Base-by-base conservation (phyloP, 345 rosid species). In the Eutrema heterophyllum region DNA sequence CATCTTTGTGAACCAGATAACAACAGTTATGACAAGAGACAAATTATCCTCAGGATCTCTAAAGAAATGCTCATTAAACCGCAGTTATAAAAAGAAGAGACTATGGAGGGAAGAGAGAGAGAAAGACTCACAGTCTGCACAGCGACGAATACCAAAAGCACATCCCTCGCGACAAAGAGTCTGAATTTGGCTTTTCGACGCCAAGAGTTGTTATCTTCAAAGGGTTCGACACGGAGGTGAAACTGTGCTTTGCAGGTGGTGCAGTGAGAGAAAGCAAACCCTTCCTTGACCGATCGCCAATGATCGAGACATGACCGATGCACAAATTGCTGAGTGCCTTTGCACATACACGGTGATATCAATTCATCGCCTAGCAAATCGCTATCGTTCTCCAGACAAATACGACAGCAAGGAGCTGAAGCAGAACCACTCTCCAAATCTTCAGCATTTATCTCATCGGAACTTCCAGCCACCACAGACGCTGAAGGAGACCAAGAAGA, bases 321-420 rank as follows among this genome's bases (percentile, higher is more conserved):
- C 68, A 91, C 97, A 68, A 89, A 89, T 81, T 89, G 93, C 56
- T 91, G 97, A 18, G 97, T 91, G 70, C 95, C 97, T 84, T 94
- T 94, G 82, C 97, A 94, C 98, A 89, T 89, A 83, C 98, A 94
- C 14, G 98, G 98, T 27, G 97, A 87, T 80, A 94, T 94, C 84
- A 94, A 78, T 63, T 89, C 98, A 83, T 91, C 98, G 32, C 76
- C 98, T 87, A 82, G 13, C 68, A 81, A 75, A 69, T 94, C 90
- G 45, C 90, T 78, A 64, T 94, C 97, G 77, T 85, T 78, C 83
- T 94, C 98, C 14, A 94, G 89, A 78, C 98, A 94, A 72, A 94
- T 91, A 46, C 98, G 95, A 64, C 97, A 94, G 64, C 88, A 80
- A 70, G 96, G 90, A 77, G 84, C 56, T 29, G 92, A 85, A 40